Base-by-base conservation (phyloP, 345 rosid species). In the Pugionium cornutum region DNA sequence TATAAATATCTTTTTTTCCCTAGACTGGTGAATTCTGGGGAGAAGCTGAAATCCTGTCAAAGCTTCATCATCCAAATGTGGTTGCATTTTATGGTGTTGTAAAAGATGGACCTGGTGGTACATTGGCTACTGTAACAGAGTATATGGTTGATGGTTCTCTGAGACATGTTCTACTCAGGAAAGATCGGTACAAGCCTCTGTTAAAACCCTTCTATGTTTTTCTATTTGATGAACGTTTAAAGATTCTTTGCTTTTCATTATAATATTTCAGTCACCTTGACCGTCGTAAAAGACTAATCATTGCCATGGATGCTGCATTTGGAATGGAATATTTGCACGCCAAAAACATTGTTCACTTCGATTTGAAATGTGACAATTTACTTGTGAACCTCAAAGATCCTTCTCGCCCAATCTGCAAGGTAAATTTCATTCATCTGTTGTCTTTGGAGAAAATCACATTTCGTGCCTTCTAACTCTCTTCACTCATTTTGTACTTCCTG, bases 261-360 rank as follows among this genome's bases (percentile, higher is more conserved):
- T 39, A 39, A 66, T 51, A 65, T 70, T 50, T 40, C 78, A 94
- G 99, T 83, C 83, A 82, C 62, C 89, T 94, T 48, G 99, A 94
- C 81, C 92, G 82, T 29, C 87, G 91, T 47, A 90, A 90, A 87
- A 81, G 91, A 73, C 94, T 90, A 66, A 83, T 90, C 66, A 88
- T 94, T 70, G 99, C 97, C 58, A 87, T 94, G 97, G 99, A 94
- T 80, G 99, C 97, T 48, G 99, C 97, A 31, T 90, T 94, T 77
- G 99, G 99, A 59, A 94, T 94, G 97, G 97, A 94, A 72, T 94
- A 90, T 84, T 77, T 88, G 72, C 97, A 94, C 63, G 88, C 95
- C 35, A 94, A 94, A 80, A 91, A 90, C 76, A 88, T 94, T 62
- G 96, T 94, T 57, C 99, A 94, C 84, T 94, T 94, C 59, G 97